These are phyloP conservation scores for Rhododendron ovatum DNA, from an alignment of 148 eudicot species.

Conservation along the genomic window DNA sequence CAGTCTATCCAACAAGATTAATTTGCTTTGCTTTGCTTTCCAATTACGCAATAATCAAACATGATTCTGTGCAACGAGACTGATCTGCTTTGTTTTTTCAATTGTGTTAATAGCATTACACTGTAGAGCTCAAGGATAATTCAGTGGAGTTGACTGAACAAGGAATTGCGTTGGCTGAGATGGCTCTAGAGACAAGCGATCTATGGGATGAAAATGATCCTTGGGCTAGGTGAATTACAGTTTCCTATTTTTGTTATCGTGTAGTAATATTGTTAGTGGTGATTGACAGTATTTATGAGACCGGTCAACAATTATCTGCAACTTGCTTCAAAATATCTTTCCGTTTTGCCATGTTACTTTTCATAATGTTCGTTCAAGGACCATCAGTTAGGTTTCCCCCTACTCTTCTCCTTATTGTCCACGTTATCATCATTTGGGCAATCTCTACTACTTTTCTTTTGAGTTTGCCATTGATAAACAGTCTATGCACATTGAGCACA, in stretches of 20 bases:
- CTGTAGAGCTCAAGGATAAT: constrained; percentile 82
- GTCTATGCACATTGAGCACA: neutral
- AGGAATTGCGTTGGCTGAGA: constrained; percentile 84
- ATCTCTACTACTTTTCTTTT: constrained; percentile 10
- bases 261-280: neutral
- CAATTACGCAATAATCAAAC: too few relatives aligned
- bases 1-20: neutral
- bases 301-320: neutral
- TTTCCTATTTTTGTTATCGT: neutral
- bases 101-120: constrained; percentile 66
- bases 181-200: constrained; percentile 91
- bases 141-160: constrained; percentile 96
- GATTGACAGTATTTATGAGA: neutral
- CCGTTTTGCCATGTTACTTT: neutral
- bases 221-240: constrained; percentile 82
- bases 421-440: neutral
- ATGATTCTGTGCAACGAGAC: neutral
- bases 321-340: neutral
- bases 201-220: constrained; percentile 99
- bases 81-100: neutral
- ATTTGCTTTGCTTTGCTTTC: neutral
- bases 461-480: neutral
- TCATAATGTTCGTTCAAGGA: neutral
- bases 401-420: constrained; percentile 3
- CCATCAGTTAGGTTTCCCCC: constrained; percentile 1